phyloP scores from a whole-genome alignment of 805 yeast species.

The Maudiozyma bulderi region DNA sequence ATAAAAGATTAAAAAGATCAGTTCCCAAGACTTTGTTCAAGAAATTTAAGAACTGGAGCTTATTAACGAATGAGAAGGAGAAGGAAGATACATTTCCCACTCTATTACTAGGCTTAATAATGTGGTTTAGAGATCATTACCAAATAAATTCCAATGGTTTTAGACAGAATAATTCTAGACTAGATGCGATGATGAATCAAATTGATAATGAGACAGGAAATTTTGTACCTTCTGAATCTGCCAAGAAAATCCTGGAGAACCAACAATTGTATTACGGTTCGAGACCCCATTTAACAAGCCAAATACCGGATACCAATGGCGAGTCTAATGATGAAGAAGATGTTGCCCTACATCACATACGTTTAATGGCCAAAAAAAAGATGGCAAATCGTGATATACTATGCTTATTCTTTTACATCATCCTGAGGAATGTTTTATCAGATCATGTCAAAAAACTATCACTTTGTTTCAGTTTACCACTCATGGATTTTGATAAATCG shows the following conservation, averaged over 20 bases:
- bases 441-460: slow-evolving; percentile 2
- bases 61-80: background rate
- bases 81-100: slow-evolving; percentile 8
- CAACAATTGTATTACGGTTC: slow-evolving; percentile 14
- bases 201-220: background rate
- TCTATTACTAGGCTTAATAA: slow-evolving; percentile 15
- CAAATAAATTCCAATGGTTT: slow-evolving; percentile 21
- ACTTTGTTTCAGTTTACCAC: slow-evolving; percentile 20
- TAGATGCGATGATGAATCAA: slow-evolving; percentile 5
- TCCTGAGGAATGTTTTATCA: slow-evolving; percentile 11
- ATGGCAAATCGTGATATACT: slow-evolving; percentile 18
- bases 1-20: slow-evolving; percentile 14
- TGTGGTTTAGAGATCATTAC: slow-evolving; percentile 21
- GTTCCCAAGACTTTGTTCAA: slow-evolving; percentile 18
- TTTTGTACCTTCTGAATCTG: background rate
- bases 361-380: slow-evolving; percentile 16
- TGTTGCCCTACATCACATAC: slow-evolving; percentile 5
- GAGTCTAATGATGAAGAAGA: background rate
- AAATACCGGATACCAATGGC: background rate
- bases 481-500: slow-evolving; percentile 8
- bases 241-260: slow-evolving; percentile 4
- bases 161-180: slow-evolving; percentile 15
- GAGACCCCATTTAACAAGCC: slow-evolving; percentile 6
- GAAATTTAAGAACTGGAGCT: slow-evolving; percentile 10
- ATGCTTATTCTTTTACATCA: slow-evolving; percentile 16